Base-by-base conservation (phyloP, 1,284 basidiomycete genomes). In the Volvariella volvacea region DNA sequence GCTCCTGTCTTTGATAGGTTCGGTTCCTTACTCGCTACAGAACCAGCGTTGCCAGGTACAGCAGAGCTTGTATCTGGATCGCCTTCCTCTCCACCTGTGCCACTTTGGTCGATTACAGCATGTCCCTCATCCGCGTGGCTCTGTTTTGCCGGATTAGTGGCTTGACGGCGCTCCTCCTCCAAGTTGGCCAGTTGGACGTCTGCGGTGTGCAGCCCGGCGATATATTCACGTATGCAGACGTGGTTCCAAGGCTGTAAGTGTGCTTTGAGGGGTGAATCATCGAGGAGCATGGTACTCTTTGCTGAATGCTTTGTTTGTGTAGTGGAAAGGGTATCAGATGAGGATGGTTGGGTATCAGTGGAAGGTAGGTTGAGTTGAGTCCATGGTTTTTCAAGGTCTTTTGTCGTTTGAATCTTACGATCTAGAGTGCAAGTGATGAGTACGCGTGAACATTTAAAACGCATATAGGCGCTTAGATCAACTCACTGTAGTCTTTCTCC, bases 221-320 rank as follows among this genome's bases (percentile, higher is more conserved):
- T 66, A 55, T 89, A 91, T 56, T 90, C 88, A 1, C 66, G 68
- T 47, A 91, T 72, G 53, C 80, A 85, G 14, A 90, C 62, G 54
- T 91, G 88, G 56, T 87, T 91, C 65, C 75, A 85, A 0, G 89
- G 90, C 55, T 93, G 91, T 22, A 88, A 64, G 15, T 67, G 70
- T 0, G 88, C 89, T 59, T 93, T 93, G 36, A 70, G 68, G 4
- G 77, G 74, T 2, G 88, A 89, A 58, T 93, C 90, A 56, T 93
- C 90, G 12, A 93, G 69, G 14, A 93, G 73, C 15, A 93, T 61
- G 0, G 90, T 92, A 1, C 85, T 84, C 14, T 65, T 55, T 0
- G 82, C 76, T 0, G 80, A 83, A 53, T 88, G 83, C 1, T 36
- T 19, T 41, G 39, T 41, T 42, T 46, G 37, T 31, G 50, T 48